Percentiles rank a stretch among this genome's conserved stretches.
phyloP scores from a whole-genome alignment of 495 filamentous ascomycete species.

The Daldinia bambusicola region DNA sequence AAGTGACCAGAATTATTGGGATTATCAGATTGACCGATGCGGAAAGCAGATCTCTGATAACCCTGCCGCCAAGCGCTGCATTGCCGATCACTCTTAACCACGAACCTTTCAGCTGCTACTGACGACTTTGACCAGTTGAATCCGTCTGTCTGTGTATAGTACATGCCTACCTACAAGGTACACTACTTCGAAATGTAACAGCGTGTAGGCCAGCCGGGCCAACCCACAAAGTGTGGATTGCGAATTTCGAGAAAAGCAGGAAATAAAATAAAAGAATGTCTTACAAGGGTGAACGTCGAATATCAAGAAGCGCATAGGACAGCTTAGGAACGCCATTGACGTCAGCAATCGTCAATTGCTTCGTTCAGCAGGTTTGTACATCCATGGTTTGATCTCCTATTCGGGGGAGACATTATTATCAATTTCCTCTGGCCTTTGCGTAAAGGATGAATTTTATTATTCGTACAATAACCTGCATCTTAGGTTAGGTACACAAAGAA shows the following conservation, averaged over 20 bases:
- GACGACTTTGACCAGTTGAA: conserved; percentile 7
- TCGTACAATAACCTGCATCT: background rate
- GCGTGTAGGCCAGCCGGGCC: background rate
- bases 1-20: conserved; percentile 28
- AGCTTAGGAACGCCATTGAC: conserved; percentile 33
- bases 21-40: conserved; percentile 40
- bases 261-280: conserved; percentile 11
- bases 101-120: conserved; percentile 35
- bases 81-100: conserved; percentile 41
- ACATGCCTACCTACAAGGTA: no score
- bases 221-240: conserved; percentile 35
- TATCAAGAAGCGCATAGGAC: conserved; percentile 15
- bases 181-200: background rate
- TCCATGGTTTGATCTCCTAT: background rate
- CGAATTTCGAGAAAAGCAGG: conserved; percentile 28
- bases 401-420: background rate
- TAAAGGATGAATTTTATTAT: background rate
- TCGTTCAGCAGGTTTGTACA: background rate
- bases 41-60: conserved; percentile 40
- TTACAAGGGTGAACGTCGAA: conserved; percentile 29
- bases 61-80: conserved; percentile 43
- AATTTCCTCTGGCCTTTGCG: background rate
- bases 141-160: no score
- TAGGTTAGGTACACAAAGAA: background rate
- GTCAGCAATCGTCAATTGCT: conserved; percentile 21